A percentile compares a stretch with the other conserved stretches of the same genome.
These are phyloP conservation scores for Leccinum imitatum DNA, from an alignment of 768 basidiomycete genomes.

Conservation along the genomic window DNA sequence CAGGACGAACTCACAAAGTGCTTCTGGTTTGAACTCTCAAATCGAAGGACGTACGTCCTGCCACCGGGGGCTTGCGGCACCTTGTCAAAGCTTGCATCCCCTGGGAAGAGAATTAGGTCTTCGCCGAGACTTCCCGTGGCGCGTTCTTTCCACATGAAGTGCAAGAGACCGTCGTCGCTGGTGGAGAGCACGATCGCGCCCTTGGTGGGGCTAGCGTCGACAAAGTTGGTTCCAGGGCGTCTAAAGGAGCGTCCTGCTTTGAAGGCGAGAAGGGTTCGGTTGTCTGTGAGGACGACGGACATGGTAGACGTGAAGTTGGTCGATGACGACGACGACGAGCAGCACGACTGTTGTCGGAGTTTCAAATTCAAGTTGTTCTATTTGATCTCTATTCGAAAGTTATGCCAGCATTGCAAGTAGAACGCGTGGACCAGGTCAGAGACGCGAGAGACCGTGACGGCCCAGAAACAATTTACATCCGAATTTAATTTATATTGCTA, in stretches of 20 bases:
- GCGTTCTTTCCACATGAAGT: conserved; percentile 80
- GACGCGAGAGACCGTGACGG: neutral
- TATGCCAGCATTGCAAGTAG: too few relatives aligned
- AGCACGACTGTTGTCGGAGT: neutral
- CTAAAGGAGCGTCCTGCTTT: conserved; percentile 77
- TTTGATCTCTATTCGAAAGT: too few relatives aligned
- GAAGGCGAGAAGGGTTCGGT: conserved; percentile 43
- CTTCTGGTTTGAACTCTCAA: conserved; percentile 84
- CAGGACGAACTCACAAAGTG: conserved; percentile 72
- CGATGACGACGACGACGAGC: neutral
- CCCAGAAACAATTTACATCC: conserved; percentile 19
- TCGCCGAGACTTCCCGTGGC: conserved; percentile 60
- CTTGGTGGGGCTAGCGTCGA: conserved; percentile 68
- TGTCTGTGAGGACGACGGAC: conserved; percentile 30
- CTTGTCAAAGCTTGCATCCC: conserved; percentile 79
- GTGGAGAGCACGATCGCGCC: conserved; percentile 69
- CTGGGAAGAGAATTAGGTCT: conserved; percentile 86
- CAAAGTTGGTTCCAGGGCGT: conserved; percentile 61
- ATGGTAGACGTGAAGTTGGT: conserved; percentile 6
- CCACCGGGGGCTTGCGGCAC: conserved; percentile 65
- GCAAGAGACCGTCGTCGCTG: conserved; percentile 74
- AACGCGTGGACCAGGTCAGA: neutral
- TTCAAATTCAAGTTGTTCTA: neutral
- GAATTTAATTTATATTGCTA: conserved; percentile 16
- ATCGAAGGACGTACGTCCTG: conserved; percentile 85